Base-by-base conservation (phyloP, 345 rosid genomes). In the Gossypium anomalum region DNA sequence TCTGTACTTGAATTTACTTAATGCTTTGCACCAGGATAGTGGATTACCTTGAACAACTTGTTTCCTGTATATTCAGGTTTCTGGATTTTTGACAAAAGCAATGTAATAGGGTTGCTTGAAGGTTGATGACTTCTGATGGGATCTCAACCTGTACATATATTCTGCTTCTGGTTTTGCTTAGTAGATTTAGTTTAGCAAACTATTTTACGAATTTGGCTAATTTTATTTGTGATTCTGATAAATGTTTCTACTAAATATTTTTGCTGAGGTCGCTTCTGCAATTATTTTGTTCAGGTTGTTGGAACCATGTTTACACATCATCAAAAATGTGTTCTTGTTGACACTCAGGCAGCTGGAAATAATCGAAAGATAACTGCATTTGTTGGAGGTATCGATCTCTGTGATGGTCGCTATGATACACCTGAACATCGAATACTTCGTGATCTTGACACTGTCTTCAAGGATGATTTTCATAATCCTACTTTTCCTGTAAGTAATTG, bases 321-420 rank as follows among this genome's bases (percentile, higher is more conserved):
- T 84, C 98, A 94, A 44, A 94, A 94, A 80, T 90, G 90, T 80
- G 84, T 94, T 74, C 83, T 94, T 77, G 97, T 94, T 70, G 98
- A 94, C 81, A 91, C 97, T 51, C 95, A 88, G 75, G 93, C 90
- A 58, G 17, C 19, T 14, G 92, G 92, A 75, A 94, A 89, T 83
- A 60, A 89, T 58, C 80, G 98, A 66, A 94, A 87, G 80, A 58
- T 92, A 75, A 90, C 97, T 62, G 92, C 98, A 75, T 94, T 92
- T 85, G 72, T 94, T 27, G 98, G 98, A 81, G 98, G 98, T 78
- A 71, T 92, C 7, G 98, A 94, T 83, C 92, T 94, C 2, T 94
- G 97, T 80, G 94, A 94, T 70, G 98, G 98, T 63, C 95, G 98
- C 23, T 94, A 94, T 76, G 98, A 94, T 77, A 94, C 98, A n/a